Evolutionary conservation across 2,329 filamentous ascomycete genomes (phyloP).

Genomic region (Ilyonectria destructans): DNA sequence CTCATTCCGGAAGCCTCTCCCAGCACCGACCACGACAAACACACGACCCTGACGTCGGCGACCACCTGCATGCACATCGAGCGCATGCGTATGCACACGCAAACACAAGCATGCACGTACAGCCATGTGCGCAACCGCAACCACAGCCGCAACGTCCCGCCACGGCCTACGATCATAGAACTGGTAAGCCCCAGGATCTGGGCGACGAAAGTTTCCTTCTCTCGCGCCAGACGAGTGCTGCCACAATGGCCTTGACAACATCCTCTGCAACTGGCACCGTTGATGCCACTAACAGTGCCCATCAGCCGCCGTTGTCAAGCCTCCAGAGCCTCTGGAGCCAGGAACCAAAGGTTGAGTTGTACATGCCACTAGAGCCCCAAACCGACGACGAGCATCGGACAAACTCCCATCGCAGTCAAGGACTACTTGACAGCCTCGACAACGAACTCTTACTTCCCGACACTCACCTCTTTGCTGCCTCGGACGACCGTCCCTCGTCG

Average conservation of each 20-base stretch:
- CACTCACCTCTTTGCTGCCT: conserved; percentile 29
- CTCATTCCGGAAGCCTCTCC: conserved; percentile 41
- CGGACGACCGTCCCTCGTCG: conserved; percentile 46
- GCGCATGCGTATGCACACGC: conserved; percentile 40
- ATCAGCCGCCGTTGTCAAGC: conserved; percentile 26
- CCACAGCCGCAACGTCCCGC: conserved; percentile 37
- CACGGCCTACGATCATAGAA: conserved; percentile 33
- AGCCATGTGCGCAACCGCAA: conserved; percentile 35
- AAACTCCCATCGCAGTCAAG: conserved; percentile 38
- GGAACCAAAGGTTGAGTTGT: conserved; percentile 41
- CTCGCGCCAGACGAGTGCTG: conserved; percentile 46
- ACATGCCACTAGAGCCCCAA: conserved; percentile 33
- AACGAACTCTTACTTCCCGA: conserved; percentile 43
- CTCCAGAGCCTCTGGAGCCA: conserved; percentile 36
- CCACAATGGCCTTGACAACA: conserved; percentile 41
- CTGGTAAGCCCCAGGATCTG: conserved; percentile 36
- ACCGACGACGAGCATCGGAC: conserved; percentile 30
- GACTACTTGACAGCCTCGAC: conserved; percentile 45
- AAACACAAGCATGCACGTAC: conserved; percentile 37
- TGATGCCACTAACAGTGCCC: conserved; percentile 26
- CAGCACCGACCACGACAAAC: conserved; percentile 32
- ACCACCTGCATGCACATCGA: conserved; percentile 36
- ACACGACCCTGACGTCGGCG: conserved; percentile 28
- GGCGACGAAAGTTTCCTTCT: conserved; percentile 45
- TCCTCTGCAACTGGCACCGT: conserved; percentile 25